Base-by-base conservation (phyloP, 495 filamentous ascomycete genomes). In the Rhizodiscina lignyota region DNA sequence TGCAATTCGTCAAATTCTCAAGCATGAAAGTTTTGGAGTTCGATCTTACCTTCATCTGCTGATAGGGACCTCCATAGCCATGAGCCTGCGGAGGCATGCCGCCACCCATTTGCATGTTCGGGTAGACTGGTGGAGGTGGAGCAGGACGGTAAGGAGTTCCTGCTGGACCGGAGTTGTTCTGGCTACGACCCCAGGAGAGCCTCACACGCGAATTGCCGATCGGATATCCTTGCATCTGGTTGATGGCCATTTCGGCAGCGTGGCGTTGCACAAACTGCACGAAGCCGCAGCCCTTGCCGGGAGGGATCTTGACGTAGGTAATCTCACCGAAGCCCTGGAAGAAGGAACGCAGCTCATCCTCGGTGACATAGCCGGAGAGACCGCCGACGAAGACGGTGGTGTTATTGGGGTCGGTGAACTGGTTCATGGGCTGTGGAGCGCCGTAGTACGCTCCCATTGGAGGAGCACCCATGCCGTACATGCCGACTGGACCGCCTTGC, bases 351-450 rank as follows among this genome's bases (percentile, higher is more conserved):
- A 99, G 81, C 64, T 99, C 89, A 54, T 99, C 89, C 64, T 99
- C 89, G 38, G 89, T 99, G 33, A 99, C 89, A 53, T 99, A 99
- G 35, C 89, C 89, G 22, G 86, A 94, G 2, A 99, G 74, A 30
- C 89, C 89, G 47, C 89, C 89, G 40, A 99, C 89, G 50, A 99
- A 99, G 41, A 99, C 89, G 18, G 89, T 99, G 31, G 89, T 99
- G 66, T 99, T 99, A 70, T 99, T 99, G n/a, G 89, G 89, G 49
- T 99, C 89, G 21, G 89, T 99, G 63, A 99, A 99, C 60, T 99
- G 89, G 59, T 99, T 99, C 89, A 99, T 99, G 12, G 85, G 85
- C 61, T 93, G 85, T 36, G 77, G 76, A 40, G 76, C 70, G 38
- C 79, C 80, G 55, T 83, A 87, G 64, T 77, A 85, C n/a, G n/a